phyloP scores from a whole-genome alignment of 805 yeast species.

The Cyberlindnera meyerae region DNA sequence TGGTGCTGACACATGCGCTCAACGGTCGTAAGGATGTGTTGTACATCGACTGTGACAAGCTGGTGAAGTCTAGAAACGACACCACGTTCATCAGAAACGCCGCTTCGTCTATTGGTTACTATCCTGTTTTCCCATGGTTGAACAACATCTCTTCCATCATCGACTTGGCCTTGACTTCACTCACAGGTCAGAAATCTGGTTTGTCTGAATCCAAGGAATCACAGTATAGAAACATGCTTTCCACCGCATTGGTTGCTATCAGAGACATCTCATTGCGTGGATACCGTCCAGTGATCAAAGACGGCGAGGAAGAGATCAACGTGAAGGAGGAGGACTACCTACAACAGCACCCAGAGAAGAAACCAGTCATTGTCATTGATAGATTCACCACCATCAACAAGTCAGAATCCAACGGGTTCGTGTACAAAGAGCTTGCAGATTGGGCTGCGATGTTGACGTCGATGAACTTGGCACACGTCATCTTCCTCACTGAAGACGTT shows the following conservation, averaged over 20 bases:
- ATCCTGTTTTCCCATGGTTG: constrained; percentile 92
- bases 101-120: constrained; percentile 80
- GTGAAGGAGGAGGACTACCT: constrained; percentile 75
- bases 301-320: constrained; percentile 28
- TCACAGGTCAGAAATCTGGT: constrained; percentile 93
- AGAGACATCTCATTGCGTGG: constrained; percentile 54
- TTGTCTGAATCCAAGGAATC: constrained; percentile 76
- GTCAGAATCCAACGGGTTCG: constrained; percentile 56
- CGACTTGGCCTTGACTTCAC: constrained; percentile 82
- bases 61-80: constrained; percentile 73
- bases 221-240: constrained; percentile 75
- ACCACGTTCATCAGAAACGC: constrained; percentile 59
- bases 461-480: constrained; percentile 82
- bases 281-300: constrained; percentile 31
- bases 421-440: constrained; percentile 72
- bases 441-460: constrained; percentile 82
- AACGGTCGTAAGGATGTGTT: constrained; percentile 56
- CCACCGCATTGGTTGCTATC: constrained; percentile 68
- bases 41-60: constrained; percentile 71
- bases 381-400: constrained; percentile 55
- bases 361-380: constrained; percentile 83
- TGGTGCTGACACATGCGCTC: constrained; percentile 66
- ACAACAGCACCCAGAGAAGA: constrained; percentile 77
- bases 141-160: constrained; percentile 71
- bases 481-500: constrained; percentile 81